Base-by-base conservation (phyloP, 116 monocot genomes). In the Papilionanthe hybrid region DNA sequence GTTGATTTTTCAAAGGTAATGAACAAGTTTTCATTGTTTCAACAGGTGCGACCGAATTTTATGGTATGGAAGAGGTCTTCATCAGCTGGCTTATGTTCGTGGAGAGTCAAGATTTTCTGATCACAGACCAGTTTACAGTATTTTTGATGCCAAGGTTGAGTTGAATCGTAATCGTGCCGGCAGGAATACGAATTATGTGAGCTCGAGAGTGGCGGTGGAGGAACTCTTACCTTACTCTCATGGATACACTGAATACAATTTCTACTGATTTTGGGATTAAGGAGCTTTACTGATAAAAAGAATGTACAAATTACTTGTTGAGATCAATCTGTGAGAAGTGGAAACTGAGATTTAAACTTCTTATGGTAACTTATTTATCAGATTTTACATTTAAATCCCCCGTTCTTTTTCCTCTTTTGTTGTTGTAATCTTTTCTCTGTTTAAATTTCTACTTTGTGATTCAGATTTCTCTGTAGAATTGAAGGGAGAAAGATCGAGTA, bases 11-110 rank as follows among this genome's bases (percentile, higher is more conserved):
- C 5, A 42, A 53, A 15, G 44, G 7, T 7, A 43, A 19, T 5
- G 8, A 25, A 1, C n/a, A 75, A 50, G 3, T 49, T 32, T 20
- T 32, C 17, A 53, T 58, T 56, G 29, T 42, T 63, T 57, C 0
- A 29, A 28, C 76, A 95, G 95, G 92, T 95, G 95, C 78, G 94
- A 94, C 76, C 93, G 91, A 3, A 90, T 93, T 79, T 71, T 93
- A 80, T 93, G 93, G 90, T 79, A 93, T 56, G 91, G 91, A 58
- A 85, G 85, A 60, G 93, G 90, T 37, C 86, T 93, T 42, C 78
- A 74, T 76, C 93, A 93, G 77, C 23, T 93, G n/a, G 86, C 90
- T 22, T 93, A 93, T 79, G 85, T 93, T 63, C 87, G 93, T 69
- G 88, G 93, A 42, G 90, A 93, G 55, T 93, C 90, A 15, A 82